phyloP scores from a whole-genome alignment of 169 alveolate genomes.

The Plasmodium coatneyi region DNA sequence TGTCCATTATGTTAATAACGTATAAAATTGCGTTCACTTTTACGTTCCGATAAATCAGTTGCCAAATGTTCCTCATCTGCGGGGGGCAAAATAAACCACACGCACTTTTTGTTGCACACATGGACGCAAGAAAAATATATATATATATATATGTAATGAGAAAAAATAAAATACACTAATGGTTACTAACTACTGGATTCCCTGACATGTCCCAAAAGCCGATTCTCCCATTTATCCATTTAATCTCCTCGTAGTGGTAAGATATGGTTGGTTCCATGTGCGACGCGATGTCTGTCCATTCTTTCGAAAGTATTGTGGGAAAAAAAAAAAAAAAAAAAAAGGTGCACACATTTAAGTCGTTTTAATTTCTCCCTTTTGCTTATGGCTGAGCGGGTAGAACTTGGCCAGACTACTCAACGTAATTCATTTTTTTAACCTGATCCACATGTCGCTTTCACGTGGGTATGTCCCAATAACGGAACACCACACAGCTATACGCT shows the following conservation, averaged over 20 bases:
- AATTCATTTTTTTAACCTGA: not conserved
- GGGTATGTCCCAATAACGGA: not conserved
- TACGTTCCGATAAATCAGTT: constrained; percentile 60
- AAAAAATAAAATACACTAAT: not conserved
- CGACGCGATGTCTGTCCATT: constrained; percentile 66
- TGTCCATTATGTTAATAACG: constrained; percentile 71
- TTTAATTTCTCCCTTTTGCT: not conserved
- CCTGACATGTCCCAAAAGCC: constrained; percentile 75
- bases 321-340: not conserved
- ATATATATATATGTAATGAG: too few species aligned
- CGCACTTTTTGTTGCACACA: not conserved
- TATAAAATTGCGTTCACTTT: constrained; percentile 67
- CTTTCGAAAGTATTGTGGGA: constrained; percentile 14
- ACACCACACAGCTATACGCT: not conserved
- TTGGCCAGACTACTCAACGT: not conserved
- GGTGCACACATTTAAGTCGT: not conserved
- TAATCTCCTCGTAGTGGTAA: constrained; percentile 69
- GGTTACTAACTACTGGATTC: constrained; percentile 45
- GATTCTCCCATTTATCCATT: constrained; percentile 53
- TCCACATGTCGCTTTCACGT: not conserved
- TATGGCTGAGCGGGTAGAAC: not conserved
- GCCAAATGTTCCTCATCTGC: constrained; percentile 72
- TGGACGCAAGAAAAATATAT: not conserved
- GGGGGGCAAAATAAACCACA: not conserved
- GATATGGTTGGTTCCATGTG: constrained; percentile 74